Base-by-base conservation (phyloP, 78 protist genomes). In the Chrysochromulina parva region DNA sequence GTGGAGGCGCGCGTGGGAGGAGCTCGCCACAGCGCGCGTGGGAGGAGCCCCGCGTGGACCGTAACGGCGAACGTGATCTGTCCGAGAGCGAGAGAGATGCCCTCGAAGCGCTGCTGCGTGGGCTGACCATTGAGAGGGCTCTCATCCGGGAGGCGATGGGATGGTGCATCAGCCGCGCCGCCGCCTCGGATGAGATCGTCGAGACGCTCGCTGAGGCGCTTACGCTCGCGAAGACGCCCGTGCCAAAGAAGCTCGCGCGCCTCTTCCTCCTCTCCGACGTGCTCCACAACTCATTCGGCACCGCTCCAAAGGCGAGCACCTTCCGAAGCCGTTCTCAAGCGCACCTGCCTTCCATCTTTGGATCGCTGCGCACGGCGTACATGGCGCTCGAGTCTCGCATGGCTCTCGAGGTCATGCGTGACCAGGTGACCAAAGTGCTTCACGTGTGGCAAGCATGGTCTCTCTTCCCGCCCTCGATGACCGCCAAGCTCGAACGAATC, bases 231-330 rank as follows among this genome's bases (percentile, higher is more conserved):
- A 62, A 52, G 81, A 87, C 90, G 67, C 90, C 84, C 26, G 55
- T 54, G 22, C 85, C 85, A 1, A 55, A 53, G 76, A 57, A 85
- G 82, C 52, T 87, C 69, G 90, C 90, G 11, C 90, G 90, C 69
- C 90, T 87, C n/a, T 54, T n/a, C 84, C 90, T 87, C 62, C 55
- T 87, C 38, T 67, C 84, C 55, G 90, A 87, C 82, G 11, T 87
- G 19, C 82, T 87, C 13, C 90, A 87, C 90, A 87, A 87, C 82
- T 2, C 80, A 58, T 3, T 17, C 55, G 58, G 62, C 38, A 3
- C 10, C 26, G 48, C 26, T 55, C 59, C 55, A 60, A 4, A 24
- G 50, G 89, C 89, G 13, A 20, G 19, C 22, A 5, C 58, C 24
- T 87, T 53, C 90, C 90, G 90, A 66, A 10, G 54, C 20, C 38